Base-by-base conservation (phyloP, 768 basidiomycete species). In the Agaricus sinodeliciosus region DNA sequence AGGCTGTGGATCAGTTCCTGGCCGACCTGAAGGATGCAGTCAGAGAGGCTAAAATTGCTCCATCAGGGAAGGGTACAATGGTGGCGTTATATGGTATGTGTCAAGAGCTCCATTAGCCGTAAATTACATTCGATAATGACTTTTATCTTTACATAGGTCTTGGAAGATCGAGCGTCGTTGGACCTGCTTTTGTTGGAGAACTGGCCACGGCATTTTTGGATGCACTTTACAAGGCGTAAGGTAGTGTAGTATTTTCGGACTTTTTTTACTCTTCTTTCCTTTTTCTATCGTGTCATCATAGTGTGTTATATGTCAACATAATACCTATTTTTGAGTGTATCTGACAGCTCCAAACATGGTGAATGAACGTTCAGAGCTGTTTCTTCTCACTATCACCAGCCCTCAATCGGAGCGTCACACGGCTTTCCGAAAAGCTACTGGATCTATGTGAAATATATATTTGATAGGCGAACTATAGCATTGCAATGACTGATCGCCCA, bases 51-150 rank as follows among this genome's bases (percentile, higher is more conserved):
- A 89, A 84, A 65, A 54, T 70, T 26, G 68, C 72, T 15, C 84
- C 88, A 0, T 71, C 73, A 27, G 85, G 86, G 5, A 80, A 85
- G 61, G 95, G 95, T 7, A 81, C 81, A 27, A 94, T 97, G 93
- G 92, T 96, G 3, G 78, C 85, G 12, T 64, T 98, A 11, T 98
- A 96, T 62, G 94, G 94, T 94, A 55, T 50, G 81, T 72, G 37
- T 43, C 48, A 25, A n/a, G 31, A 31, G 11, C 3, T 31, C 39
- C 47, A 4, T 13, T 15, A 39, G 4, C 1, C 35, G 16, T 9
- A 35, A 19, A 27, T n/a, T 31, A 22, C 26, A n/a, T 13, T 18
- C 22, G 3, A 2, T n/a, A 28, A 25, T 9, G 4, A 16, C 7
- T 22, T 35, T 45, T 44, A 19, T 41, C 51, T n/a, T 36, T 51